phyloP scores from a whole-genome alignment of 331 rosid genomes.

The Malus hybrid region DNA sequence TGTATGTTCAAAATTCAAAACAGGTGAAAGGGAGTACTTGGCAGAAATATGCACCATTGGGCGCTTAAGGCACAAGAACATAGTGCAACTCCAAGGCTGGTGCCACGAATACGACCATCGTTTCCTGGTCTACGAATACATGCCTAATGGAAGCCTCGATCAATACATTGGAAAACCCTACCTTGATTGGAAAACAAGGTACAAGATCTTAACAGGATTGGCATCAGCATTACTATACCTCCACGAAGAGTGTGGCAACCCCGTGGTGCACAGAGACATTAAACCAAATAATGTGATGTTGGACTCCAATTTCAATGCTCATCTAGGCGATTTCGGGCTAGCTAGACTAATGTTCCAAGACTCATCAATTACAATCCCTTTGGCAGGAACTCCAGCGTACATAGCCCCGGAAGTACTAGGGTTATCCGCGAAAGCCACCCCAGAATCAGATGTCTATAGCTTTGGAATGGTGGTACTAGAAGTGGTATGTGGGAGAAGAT shows the following conservation, averaged over 20 bases:
- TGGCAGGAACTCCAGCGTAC: constrained; percentile 46
- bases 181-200: constrained; percentile 46
- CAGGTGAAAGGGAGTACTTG: constrained; percentile 55
- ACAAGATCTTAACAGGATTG: constrained; percentile 40
- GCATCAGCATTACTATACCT: constrained; percentile 56
- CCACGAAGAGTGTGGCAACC: constrained; percentile 52
- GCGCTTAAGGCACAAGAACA: constrained; percentile 48
- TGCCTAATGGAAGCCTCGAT: constrained; percentile 57
- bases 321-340: constrained; percentile 50
- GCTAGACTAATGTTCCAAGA: constrained; percentile 40
- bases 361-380: constrained; percentile 20
- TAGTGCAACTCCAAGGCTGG: constrained; percentile 53
- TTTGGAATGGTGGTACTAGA: constrained; percentile 55
- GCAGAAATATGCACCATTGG: constrained; percentile 61
- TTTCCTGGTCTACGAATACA: constrained; percentile 43
- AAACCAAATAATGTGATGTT: constrained; percentile 51
- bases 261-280: constrained; percentile 50
- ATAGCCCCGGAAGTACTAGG: constrained; percentile 48
- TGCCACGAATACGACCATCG: constrained; percentile 32
- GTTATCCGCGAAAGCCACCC: constrained; percentile 40
- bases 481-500: constrained; percentile 47
- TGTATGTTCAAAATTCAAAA: background rate
- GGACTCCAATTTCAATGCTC: constrained; percentile 32
- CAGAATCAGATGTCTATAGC: constrained; percentile 49
- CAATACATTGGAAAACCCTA: constrained; percentile 33